Evolutionary conservation across 2,329 filamentous ascomycete species (phyloP).

Genomic region (Colletotrichum sp.): DNA sequence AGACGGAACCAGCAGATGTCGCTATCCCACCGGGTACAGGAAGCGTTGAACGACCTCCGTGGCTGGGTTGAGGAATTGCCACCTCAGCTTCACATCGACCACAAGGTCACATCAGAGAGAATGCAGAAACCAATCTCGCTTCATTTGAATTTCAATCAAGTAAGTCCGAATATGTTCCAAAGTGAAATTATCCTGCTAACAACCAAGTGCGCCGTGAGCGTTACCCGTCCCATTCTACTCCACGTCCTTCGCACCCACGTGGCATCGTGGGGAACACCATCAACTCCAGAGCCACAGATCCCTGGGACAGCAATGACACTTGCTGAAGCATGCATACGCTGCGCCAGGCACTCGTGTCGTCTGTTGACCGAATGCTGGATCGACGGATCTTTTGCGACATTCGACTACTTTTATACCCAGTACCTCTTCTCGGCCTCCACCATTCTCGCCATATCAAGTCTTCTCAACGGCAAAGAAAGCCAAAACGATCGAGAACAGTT

Average conservation of each 20-base stretch:
- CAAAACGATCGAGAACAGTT: conserved; percentile 44
- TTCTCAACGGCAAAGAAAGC: conserved; percentile 34
- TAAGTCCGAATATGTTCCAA: fast-evolving
- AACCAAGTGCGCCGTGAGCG: conserved; percentile 34
- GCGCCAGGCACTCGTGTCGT: conserved; percentile 47
- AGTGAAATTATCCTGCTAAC: fast-evolving
- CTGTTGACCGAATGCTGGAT: conserved; percentile 50
- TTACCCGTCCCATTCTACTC: conserved; percentile 38
- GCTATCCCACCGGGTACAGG: conserved; percentile 36
- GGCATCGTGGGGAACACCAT: conserved; percentile 24
- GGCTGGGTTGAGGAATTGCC: conserved; percentile 36
- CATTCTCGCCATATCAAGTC: conserved; percentile 47
- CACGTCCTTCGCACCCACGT: conserved; percentile 36
- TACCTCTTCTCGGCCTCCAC: conserved; percentile 52
- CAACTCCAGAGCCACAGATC: conserved; percentile 25
- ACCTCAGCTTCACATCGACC: conserved; percentile 32
- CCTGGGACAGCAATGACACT: conserved; percentile 39
- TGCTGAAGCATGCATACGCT: conserved; percentile 48
- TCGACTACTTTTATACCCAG: conserved; percentile 51
- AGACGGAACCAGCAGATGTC: conserved; percentile 31
- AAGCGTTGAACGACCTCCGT: conserved; percentile 32
- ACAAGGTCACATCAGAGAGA: conserved; percentile 6
- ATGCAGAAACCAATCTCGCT: conserved; percentile 33
- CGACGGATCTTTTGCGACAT: conserved; percentile 48
- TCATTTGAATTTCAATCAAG: conserved; percentile 36